Conservation (phyloP, 306 rosid species). For the Arachis stenosperma region DNA sequence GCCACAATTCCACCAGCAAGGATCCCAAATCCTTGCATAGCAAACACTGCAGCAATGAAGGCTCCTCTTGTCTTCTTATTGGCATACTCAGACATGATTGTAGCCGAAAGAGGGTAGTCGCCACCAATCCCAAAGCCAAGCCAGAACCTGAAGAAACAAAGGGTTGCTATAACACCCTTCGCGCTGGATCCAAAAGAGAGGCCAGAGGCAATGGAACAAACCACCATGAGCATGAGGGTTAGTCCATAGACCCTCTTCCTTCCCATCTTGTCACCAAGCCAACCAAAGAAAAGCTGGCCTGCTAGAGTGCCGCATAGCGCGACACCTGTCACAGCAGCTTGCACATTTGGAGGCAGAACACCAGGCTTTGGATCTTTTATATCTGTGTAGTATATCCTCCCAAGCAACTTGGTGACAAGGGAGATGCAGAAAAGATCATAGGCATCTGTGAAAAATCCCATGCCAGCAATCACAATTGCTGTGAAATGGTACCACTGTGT, state of each 20-base stretch:
- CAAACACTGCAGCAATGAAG: slow-evolving; percentile 87
- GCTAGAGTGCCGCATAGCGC: slow-evolving; percentile 75
- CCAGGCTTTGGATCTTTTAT: slow-evolving; percentile 49
- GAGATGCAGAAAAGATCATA: slow-evolving; percentile 90
- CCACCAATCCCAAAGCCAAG: slow-evolving; percentile 98
- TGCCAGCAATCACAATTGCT: slow-evolving; percentile 90
- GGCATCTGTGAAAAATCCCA: slow-evolving; percentile 97
- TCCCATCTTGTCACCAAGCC: slow-evolving; percentile 93
- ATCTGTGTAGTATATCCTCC: slow-evolving; percentile 62
- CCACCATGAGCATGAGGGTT: slow-evolving; percentile 76
- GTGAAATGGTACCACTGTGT: slow-evolving; percentile 93
- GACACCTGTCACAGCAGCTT: slow-evolving; percentile 79
- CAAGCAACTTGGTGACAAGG: slow-evolving; percentile 74
- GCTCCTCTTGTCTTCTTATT: slow-evolving; percentile 93
- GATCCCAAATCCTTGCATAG: slow-evolving; percentile 95
- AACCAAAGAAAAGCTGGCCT: slow-evolving; percentile 93
- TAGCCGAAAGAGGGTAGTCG: slow-evolving; percentile 91
- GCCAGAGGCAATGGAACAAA: slow-evolving; percentile 72
- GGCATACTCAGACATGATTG: slow-evolving; percentile 95
- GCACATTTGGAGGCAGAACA: slow-evolving; percentile 66
- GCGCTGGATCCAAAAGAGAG: slow-evolving; percentile 60
- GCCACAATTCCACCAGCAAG: slow-evolving; percentile 77
- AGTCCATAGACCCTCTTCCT: slow-evolving; percentile 78
- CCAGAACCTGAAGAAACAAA: slow-evolving; percentile 93
- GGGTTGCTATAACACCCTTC: slow-evolving; percentile 57